Evolutionary conservation across 495 filamentous ascomycete genomes (phyloP).

Genomic region (Aspergillus nanangensis): DNA sequence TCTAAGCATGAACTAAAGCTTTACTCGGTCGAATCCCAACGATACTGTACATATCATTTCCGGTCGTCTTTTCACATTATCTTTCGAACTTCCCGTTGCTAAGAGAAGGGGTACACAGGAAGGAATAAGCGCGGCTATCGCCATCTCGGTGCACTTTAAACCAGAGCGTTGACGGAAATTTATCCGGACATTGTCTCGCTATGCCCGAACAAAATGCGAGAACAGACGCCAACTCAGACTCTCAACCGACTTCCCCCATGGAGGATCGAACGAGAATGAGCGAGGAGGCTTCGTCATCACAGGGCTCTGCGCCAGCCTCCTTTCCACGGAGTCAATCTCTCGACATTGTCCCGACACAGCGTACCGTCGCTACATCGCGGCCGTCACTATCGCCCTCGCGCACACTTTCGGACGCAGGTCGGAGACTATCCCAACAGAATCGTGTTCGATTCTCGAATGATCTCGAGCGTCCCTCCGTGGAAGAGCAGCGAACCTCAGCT

Average conservation of each 20-base stretch:
- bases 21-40: conserved; percentile 7
- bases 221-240: neutral
- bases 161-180: neutral
- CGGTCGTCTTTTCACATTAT: too few species aligned
- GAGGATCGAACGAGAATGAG: neutral
- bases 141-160: neutral
- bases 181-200: neutral
- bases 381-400: conserved; percentile 28
- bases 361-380: conserved; percentile 4
- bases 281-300: neutral
- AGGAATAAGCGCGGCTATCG: too few species aligned
- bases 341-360: conserved; percentile 3
- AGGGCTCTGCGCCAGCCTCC: conserved; percentile 3
- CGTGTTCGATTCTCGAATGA: conserved; percentile 43
- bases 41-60: too few species aligned
- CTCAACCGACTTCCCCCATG: neutral
- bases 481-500: conserved; percentile 16
- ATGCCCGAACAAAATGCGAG: conserved; percentile 4
- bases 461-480: conserved; percentile 24
- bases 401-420: conserved; percentile 30
- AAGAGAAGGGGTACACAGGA: too few species aligned
- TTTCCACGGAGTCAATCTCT: conserved; percentile 15
- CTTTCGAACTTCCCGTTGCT: too few species aligned
- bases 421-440: conserved; percentile 28
- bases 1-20: conserved; percentile 9